Percentiles rank a stretch among this genome's conserved stretches.
These are phyloP conservation scores for Beta macrorhiza DNA, from an alignment of 179 eudicot species.

Conservation along the genomic window DNA sequence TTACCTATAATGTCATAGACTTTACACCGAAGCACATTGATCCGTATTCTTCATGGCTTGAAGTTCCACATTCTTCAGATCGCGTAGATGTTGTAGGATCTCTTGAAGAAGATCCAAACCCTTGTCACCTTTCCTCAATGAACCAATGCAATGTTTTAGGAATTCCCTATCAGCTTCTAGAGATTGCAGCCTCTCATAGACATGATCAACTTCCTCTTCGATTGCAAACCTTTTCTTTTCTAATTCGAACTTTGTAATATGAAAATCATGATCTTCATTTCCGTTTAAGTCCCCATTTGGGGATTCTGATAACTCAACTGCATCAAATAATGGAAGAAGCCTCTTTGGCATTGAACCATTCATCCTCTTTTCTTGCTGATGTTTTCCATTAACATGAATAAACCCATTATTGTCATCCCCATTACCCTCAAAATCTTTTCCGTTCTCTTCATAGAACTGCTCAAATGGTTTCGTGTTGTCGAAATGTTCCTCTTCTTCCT, in stretches of 20 bases:
- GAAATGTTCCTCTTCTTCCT: conserved; percentile 42
- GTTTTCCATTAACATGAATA: conserved; percentile 37
- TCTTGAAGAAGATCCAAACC: conserved; percentile 50
- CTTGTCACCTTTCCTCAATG: conserved; percentile 49
- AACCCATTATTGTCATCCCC: conserved; percentile 26
- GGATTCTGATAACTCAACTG: conserved; percentile 39
- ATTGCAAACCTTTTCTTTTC: conserved; percentile 41
- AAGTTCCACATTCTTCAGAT: conserved; percentile 61
- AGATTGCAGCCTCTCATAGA: conserved; percentile 47
- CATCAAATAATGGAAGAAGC: conserved; percentile 65
- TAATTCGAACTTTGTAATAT: conserved; percentile 32
- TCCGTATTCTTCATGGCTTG: conserved; percentile 45
- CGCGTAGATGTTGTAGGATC: conserved; percentile 48
- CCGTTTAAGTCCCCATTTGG: conserved; percentile 27
- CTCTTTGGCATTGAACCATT: conserved; percentile 56
- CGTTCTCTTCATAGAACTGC: conserved; percentile 40
- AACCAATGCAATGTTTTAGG: conserved; percentile 47
- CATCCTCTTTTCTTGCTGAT: conserved; percentile 35
- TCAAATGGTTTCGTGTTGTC: conserved; percentile 46
- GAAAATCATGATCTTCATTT: conserved; percentile 32
- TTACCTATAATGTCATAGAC: conserved; percentile 20
- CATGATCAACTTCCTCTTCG: conserved; percentile 44
- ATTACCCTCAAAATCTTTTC: conserved; percentile 24
- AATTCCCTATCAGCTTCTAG: conserved; percentile 51
- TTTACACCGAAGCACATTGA: conserved; percentile 34